Conservation (phyloP, 768 basidiomycete species). For the Suillus alpinus region DNA sequence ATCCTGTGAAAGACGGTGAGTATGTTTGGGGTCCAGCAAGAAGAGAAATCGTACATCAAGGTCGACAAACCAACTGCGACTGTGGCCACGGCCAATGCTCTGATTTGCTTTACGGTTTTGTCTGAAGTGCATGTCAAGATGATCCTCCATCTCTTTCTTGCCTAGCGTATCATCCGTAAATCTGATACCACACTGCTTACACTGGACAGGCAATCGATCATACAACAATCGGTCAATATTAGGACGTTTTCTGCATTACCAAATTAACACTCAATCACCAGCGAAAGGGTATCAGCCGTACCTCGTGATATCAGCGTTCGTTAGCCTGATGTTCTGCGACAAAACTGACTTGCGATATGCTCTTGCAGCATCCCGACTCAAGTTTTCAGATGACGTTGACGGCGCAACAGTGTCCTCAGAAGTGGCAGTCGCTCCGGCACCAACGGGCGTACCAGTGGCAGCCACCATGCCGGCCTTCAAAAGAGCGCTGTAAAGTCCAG, state of each 20-base stretch:
- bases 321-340: slow-evolving; percentile 57
- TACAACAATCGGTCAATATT: slow-evolving; percentile 68
- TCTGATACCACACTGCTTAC: slow-evolving; percentile 91
- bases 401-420: slow-evolving; percentile 30
- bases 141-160: slow-evolving; percentile 77
- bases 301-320: slow-evolving; percentile 70
- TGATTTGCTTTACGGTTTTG: slow-evolving; percentile 85
- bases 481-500: slow-evolving; percentile 63
- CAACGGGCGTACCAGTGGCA: slow-evolving; percentile 48
- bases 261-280: slow-evolving; percentile 20
- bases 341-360: slow-evolving; percentile 63
- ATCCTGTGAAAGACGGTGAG: slow-evolving; percentile 52
- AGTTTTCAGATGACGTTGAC: slow-evolving; percentile 31
- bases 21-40: slow-evolving; percentile 5
- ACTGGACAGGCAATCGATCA: slow-evolving; percentile 72
- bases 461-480: slow-evolving; percentile 79
- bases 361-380: slow-evolving; percentile 44
- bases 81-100: slow-evolving; percentile 79
- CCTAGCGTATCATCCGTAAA: slow-evolving; percentile 73
- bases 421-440: slow-evolving; percentile 39
- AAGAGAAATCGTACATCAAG: slow-evolving; percentile 60
- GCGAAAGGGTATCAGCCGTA: slow-evolving; percentile 31
- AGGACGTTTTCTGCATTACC: slow-evolving; percentile 49
- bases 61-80: slow-evolving; percentile 84
- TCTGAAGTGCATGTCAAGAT: slow-evolving; percentile 95